These are phyloP conservation scores for Dianthus caryophyllus DNA, from an alignment of 148 eudicot genomes.

Conservation along the genomic window DNA sequence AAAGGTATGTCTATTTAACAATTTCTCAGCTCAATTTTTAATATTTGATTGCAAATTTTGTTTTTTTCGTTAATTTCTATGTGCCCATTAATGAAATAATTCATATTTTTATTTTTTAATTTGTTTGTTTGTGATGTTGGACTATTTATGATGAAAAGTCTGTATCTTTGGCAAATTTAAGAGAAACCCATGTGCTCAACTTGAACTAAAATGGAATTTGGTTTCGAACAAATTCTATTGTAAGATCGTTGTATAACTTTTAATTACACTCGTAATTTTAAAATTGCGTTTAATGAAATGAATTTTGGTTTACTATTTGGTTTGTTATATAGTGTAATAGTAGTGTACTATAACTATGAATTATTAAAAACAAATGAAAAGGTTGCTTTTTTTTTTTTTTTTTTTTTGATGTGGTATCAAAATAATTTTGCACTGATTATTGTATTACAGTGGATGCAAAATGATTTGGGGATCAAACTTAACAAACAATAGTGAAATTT, in stretches of 20 bases:
- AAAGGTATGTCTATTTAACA: constrained; percentile 24
- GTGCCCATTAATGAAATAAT: not conserved
- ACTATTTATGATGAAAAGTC: constrained; percentile 6
- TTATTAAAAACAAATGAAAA: not conserved
- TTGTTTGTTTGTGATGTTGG: constrained; percentile 12
- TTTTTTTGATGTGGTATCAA: not conserved
- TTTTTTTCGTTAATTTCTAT: not conserved
- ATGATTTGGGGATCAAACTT: too few relatives aligned
- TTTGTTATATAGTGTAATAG: too few relatives aligned
- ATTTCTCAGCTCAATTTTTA: not conserved
- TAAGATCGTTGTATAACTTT: too few relatives aligned
- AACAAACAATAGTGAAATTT: too few relatives aligned
- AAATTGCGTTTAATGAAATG: too few relatives aligned
- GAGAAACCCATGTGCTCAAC: constrained; percentile 9
- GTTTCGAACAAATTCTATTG: too few relatives aligned
- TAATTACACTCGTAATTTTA: too few relatives aligned
- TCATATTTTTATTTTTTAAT: constrained; percentile 2
- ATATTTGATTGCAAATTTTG: not conserved
- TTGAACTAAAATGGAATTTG: not conserved
- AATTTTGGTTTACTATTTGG: too few relatives aligned
- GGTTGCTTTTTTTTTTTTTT: too few relatives aligned
- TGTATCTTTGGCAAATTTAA: constrained; percentile 1
- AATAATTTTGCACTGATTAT: not conserved
- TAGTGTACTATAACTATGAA: too few relatives aligned
- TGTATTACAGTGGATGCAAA: too few relatives aligned